Evolutionary conservation across 768 basidiomycete species (phyloP).

Genomic region (Trametes cubensis): DNA sequence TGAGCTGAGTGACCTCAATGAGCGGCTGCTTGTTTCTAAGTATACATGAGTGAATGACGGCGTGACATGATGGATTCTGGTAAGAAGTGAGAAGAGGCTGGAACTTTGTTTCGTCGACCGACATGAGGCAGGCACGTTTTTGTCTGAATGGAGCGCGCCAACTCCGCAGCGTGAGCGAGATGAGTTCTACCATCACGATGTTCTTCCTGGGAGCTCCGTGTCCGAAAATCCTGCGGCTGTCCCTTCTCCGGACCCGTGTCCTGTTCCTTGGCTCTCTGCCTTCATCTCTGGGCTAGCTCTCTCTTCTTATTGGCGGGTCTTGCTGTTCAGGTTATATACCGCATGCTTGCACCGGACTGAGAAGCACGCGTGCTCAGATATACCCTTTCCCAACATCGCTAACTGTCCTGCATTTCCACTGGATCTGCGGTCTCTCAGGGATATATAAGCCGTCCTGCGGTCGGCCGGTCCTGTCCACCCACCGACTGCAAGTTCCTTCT

Average conservation of each 20-base stretch:
- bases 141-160: slow-evolving; percentile 3
- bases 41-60: not conserved
- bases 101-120: not conserved
- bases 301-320: not conserved
- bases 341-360: slow-evolving; percentile 9
- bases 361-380: slow-evolving; percentile 1
- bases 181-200: slow-evolving; percentile 3
- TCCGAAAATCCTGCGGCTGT: not conserved
- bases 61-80: not conserved
- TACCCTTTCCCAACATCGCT: slow-evolving; percentile 9
- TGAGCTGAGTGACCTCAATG: no score
- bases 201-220: slow-evolving; percentile 7
- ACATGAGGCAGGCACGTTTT: slow-evolving; percentile 20
- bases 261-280: not conserved
- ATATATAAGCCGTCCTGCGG: slow-evolving; percentile 18
- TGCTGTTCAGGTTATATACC: not conserved
- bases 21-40: slow-evolving; percentile 4
- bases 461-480: not conserved
- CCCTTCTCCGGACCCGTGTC: not conserved
- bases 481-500: not conserved
- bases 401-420: slow-evolving; percentile 10
- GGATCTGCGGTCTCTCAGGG: slow-evolving; percentile 18
- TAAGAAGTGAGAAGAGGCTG: not conserved
- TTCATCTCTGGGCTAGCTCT: not conserved
- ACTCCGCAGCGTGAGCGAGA: slow-evolving; percentile 13